Percentiles rank a stretch among this genome's conserved stretches.
Conservation (phyloP, 2,329 filamentous ascomycete species). For the Amphichorda felina region DNA sequence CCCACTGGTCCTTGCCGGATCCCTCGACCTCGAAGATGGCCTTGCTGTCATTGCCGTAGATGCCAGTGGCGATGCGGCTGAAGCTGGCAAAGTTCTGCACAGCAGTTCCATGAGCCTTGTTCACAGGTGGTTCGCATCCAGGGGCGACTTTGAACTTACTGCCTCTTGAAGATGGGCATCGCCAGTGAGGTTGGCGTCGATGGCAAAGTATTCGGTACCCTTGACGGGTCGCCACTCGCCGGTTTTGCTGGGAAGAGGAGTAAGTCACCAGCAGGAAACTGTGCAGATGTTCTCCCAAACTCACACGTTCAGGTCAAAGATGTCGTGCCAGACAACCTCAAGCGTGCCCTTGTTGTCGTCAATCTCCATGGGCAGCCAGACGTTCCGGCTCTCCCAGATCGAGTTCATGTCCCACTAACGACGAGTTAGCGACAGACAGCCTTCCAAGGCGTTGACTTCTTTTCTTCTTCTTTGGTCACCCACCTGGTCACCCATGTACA, state of each 20-base stretch:
- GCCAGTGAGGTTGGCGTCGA: slow-evolving; percentile 28
- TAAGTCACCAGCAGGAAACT: too few species aligned
- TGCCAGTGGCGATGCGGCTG: slow-evolving; percentile 34
- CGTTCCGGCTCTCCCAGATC: slow-evolving; percentile 41
- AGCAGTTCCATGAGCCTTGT: too few species aligned
- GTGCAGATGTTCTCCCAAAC: too few species aligned
- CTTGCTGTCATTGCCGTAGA: slow-evolving; percentile 39
- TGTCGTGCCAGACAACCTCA: slow-evolving; percentile 36
- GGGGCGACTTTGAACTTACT: too few species aligned
- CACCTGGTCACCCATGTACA: slow-evolving; percentile 32
- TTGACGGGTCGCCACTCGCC: slow-evolving; percentile 32
- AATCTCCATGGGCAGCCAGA: slow-evolving; percentile 41
- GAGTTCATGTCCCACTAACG: slow-evolving; percentile 39
- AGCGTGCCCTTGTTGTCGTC: slow-evolving; percentile 35
- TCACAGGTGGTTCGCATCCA: too few species aligned
- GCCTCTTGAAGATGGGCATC: slow-evolving; percentile 38
- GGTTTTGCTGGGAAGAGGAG: slow-evolving; percentile 17
- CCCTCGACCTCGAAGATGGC: slow-evolving; percentile 35
- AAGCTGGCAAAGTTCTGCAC: slow-evolving; percentile 28
- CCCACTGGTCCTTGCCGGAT: slow-evolving; percentile 36
- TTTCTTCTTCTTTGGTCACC: too few species aligned
- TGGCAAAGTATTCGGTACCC: slow-evolving; percentile 33
- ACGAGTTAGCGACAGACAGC: too few species aligned
- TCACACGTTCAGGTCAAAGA: slow-evolving; percentile 37
- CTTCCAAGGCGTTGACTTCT: too few species aligned